phyloP scores from a whole-genome alignment of 768 basidiomycete genomes.

The Inosperma sp. region DNA sequence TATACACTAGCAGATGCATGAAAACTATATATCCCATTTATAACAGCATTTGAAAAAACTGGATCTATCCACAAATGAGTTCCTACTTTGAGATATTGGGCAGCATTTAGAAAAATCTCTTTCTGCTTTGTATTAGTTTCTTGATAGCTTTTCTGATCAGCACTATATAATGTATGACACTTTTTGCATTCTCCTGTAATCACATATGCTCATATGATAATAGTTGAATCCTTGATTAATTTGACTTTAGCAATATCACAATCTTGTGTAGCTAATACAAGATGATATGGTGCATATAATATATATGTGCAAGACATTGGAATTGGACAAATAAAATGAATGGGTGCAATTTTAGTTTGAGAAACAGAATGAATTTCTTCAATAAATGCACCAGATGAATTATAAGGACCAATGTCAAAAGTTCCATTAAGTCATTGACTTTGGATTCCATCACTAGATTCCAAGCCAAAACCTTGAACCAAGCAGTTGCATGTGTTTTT shows the following conservation, averaged over 20 bases:
- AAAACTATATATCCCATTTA: slow-evolving; percentile 21
- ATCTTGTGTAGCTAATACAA: not conserved
- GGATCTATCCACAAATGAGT: slow-evolving; percentile 13
- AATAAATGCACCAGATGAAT: not conserved
- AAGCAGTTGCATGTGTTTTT: not conserved
- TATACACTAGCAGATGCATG: slow-evolving; percentile 20
- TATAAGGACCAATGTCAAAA: not conserved
- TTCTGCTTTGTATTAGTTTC: too few species aligned
- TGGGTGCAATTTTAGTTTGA: not conserved
- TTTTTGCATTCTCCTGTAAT: slow-evolving; percentile 7
- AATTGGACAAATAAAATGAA: slow-evolving; percentile 1
- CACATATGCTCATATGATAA: slow-evolving; percentile 6
- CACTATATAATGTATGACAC: slow-evolving; percentile 12
- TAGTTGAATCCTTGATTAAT: slow-evolving; percentile 6
- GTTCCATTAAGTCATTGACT: not conserved
- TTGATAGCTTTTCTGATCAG: slow-evolving; percentile 13
- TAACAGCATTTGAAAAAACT: slow-evolving; percentile 15
- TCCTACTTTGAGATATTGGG: slow-evolving; percentile 13
- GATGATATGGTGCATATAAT: not conserved
- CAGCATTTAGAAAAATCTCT: too few species aligned
- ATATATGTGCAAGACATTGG: not conserved
- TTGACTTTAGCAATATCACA: slow-evolving; percentile 8
- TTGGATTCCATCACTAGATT: not conserved
- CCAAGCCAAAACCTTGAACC: not conserved
- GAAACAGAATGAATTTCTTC: not conserved